phyloP scores from a whole-genome alignment of 352 stramenopile genomes.

The Elongisporangium prolatum region DNA sequence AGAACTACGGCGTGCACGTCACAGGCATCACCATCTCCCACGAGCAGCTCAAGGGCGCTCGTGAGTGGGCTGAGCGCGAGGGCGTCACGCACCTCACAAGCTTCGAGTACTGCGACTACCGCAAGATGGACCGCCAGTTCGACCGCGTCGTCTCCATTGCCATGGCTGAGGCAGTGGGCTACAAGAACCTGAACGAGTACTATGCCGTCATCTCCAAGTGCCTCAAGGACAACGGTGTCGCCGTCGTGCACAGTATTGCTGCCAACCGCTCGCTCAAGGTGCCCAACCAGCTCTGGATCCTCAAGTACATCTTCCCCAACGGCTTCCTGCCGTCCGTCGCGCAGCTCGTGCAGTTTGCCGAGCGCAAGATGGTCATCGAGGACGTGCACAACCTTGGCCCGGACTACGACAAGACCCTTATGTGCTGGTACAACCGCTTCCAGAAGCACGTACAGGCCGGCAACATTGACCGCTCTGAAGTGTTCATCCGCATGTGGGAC shows the following conservation, averaged over 20 bases:
- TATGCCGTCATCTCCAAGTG: conserved; percentile 78
- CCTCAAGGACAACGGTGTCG: conserved; percentile 72
- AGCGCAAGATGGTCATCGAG: conserved; percentile 79
- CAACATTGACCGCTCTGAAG: conserved; percentile 69
- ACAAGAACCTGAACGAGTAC: conserved; percentile 87
- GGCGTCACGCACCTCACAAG: conserved; percentile 81
- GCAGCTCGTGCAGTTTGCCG: conserved; percentile 69
- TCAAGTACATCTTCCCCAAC: conserved; percentile 91
- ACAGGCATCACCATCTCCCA: conserved; percentile 89
- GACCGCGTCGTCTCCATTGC: conserved; percentile 86
- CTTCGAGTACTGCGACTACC: conserved; percentile 90
- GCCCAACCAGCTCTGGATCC: conserved; percentile 81
- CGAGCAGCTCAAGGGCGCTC: conserved; percentile 86
- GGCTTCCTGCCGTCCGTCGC: conserved; percentile 78
- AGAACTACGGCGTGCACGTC: conserved; percentile 83
- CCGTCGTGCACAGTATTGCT: conserved; percentile 80
- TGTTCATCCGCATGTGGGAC: conserved; percentile 88
- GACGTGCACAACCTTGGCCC: conserved; percentile 83
- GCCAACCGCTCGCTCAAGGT: conserved; percentile 84
- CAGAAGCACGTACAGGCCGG: conserved; percentile 73
- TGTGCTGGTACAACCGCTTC: conserved; percentile 87
- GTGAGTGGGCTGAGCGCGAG: conserved; percentile 69
- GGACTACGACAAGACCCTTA: conserved; percentile 90
- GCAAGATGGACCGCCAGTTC: conserved; percentile 84
- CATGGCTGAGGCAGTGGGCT: conserved; percentile 88